A percentile compares a stretch with the other conserved stretches of the same genome.
phyloP scores from a whole-genome alignment of 2,329 filamentous ascomycete genomes.

The Elsinoe batatas region DNA sequence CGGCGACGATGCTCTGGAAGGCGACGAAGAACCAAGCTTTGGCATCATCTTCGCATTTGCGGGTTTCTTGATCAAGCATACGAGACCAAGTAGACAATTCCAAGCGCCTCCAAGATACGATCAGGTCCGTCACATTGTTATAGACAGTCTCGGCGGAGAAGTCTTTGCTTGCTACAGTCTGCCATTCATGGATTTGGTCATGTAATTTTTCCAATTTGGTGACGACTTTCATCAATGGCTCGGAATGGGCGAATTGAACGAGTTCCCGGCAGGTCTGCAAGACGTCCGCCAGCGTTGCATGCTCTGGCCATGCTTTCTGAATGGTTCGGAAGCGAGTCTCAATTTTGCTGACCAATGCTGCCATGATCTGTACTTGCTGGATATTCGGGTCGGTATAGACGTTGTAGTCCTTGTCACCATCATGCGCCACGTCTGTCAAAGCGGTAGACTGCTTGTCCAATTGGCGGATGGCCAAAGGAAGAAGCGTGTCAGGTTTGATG shows the following conservation, averaged over 20 bases:
- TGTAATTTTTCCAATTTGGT: conserved; percentile 83
- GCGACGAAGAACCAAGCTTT: conserved; percentile 94
- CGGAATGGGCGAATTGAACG: conserved; percentile 63
- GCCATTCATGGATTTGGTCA: conserved; percentile 82
- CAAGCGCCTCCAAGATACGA: conserved; percentile 81
- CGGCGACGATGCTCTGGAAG: conserved; percentile 69
- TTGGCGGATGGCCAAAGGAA: background rate
- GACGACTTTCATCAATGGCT: conserved; percentile 78
- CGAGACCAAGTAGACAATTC: conserved; percentile 89
- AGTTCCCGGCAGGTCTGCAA: conserved; percentile 64
- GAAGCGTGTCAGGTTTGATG: background rate
- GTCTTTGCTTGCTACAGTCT: conserved; percentile 76
- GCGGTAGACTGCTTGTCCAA: conserved; percentile 6
- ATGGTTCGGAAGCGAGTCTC: conserved; percentile 65
- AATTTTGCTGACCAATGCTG: conserved; percentile 58
- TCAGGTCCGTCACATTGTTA: conserved; percentile 65
- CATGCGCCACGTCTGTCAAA: background rate
- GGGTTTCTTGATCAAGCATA: conserved; percentile 73
- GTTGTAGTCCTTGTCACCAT: conserved; percentile 49
- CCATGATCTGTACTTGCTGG: conserved; percentile 62
- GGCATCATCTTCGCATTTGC: conserved; percentile 66
- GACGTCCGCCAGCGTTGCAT: conserved; percentile 75
- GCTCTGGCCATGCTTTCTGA: conserved; percentile 52
- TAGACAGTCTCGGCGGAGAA: conserved; percentile 62
- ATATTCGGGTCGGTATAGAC: conserved; percentile 83